phyloP scores from a whole-genome alignment of 164 flowering plant genomes.

The Tinospora cordifolia region DNA sequence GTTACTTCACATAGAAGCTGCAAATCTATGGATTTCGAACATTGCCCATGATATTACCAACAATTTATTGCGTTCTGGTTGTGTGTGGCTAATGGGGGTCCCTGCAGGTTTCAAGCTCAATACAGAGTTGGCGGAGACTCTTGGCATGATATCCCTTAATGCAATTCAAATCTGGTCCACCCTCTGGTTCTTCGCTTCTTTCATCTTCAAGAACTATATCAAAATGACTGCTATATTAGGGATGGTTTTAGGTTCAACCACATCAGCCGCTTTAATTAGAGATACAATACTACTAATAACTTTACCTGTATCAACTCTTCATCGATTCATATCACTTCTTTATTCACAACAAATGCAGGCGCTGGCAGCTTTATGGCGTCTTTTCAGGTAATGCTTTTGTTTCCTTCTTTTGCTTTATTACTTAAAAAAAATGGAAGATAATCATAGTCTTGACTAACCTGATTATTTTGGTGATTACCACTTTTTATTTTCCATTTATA shows the following conservation, averaged over 20 bases:
- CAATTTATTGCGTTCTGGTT: conserved; percentile 67
- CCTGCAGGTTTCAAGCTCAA: conserved; percentile 98
- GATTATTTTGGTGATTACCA: neutral
- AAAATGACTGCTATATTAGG: conserved; percentile 64
- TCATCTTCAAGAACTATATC: conserved; percentile 36
- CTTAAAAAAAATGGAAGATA: neutral
- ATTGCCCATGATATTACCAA: conserved; percentile 47
- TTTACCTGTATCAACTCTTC: conserved; percentile 61
- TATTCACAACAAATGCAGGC: conserved; percentile 76
- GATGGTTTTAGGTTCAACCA: conserved; percentile 62
- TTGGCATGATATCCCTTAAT: conserved; percentile 76
- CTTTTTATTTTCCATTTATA: neutral
- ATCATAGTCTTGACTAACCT: neutral
- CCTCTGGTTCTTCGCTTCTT: conserved; percentile 53
- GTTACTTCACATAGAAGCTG: conserved; percentile 36
- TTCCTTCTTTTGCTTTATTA: neutral
- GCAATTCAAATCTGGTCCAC: conserved; percentile 93
- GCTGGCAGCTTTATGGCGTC: conserved; percentile 86
- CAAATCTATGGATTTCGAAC: conserved; percentile 37
- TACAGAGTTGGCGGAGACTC: conserved; percentile 73
- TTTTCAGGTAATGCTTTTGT: conserved; percentile 61
- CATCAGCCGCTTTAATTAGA: conserved; percentile 56
- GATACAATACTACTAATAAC: conserved; percentile 56
- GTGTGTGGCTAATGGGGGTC: conserved; percentile 97
- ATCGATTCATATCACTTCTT: conserved; percentile 49